Evolutionary conservation across 2,329 filamentous ascomycete genomes (phyloP).

Genomic region (Talaromyces sp.): DNA sequence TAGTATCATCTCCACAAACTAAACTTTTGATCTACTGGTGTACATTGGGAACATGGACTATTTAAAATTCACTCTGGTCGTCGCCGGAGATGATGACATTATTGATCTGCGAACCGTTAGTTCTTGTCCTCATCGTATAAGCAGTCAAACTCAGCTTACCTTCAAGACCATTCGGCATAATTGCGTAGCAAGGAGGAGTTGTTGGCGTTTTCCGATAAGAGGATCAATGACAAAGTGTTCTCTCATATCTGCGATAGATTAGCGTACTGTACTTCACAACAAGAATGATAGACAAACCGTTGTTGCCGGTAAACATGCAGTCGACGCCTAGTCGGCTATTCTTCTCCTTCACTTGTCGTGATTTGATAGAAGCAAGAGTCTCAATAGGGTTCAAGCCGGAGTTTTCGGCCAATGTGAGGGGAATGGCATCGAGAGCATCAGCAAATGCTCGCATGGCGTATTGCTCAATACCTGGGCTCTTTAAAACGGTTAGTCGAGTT

Average conservation of each 20-base stretch:
- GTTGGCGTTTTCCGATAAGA: conserved; percentile 95
- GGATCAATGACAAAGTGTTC: conserved; percentile 98
- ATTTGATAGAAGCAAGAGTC: conserved; percentile 91
- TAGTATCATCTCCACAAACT: conserved; percentile 5
- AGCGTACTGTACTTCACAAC: conserved; percentile 5
- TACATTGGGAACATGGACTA: conserved; percentile 14
- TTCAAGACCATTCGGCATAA: conserved; percentile 97
- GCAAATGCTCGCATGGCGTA: conserved; percentile 98
- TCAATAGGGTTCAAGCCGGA: conserved; percentile 94
- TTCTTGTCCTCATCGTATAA: neutral
- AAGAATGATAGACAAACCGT: conserved; percentile 54
- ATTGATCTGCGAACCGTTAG: conserved; percentile 57
- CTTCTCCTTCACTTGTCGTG: conserved; percentile 86
- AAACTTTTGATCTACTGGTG: conserved; percentile 3
- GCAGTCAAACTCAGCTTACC: conserved; percentile 45
- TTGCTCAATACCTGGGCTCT: conserved; percentile 93
- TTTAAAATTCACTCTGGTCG: conserved; percentile 82
- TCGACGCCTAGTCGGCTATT: conserved; percentile 82
- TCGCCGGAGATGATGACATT: conserved; percentile 89
- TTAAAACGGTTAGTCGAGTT: conserved; percentile 16
- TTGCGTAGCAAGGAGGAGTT: conserved; percentile 93
- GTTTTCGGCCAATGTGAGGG: conserved; percentile 97
- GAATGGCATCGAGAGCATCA: conserved; percentile 87
- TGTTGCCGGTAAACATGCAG: conserved; percentile 93
- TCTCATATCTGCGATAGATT: conserved; percentile 71